phyloP scores from a whole-genome alignment of 768 basidiomycete genomes.

The Termitomyces sp. region DNA sequence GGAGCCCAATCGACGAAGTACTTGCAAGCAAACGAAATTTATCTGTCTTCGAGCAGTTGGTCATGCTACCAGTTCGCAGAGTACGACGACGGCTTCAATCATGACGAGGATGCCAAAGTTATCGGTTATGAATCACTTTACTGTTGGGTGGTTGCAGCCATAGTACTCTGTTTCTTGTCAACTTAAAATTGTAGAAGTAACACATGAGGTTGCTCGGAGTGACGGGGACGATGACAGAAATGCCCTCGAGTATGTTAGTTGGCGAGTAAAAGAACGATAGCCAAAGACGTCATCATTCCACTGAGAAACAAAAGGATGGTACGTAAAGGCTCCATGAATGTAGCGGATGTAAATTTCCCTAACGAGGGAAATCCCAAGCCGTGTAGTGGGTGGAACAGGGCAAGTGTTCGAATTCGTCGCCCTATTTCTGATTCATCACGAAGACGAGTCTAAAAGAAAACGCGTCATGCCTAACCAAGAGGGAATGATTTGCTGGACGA shows the following conservation, averaged over 20 bases:
- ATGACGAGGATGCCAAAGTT: too few relatives aligned
- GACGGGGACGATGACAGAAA: not conserved
- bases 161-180: too few relatives aligned
- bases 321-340: not conserved
- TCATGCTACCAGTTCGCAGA: too few relatives aligned
- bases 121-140: too few relatives aligned
- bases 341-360: not conserved
- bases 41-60: too few relatives aligned
- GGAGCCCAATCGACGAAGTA: too few relatives aligned
- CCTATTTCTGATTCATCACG: not conserved
- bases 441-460: not conserved
- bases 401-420: not conserved
- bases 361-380: not conserved
- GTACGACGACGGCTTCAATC: too few relatives aligned
- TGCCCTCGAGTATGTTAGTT: not conserved
- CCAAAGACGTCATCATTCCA: not conserved
- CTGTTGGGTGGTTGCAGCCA: too few relatives aligned
- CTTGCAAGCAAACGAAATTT: too few relatives aligned
- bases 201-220: not conserved
- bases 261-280: not conserved
- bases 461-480: not conserved
- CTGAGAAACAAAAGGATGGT: not conserved
- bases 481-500: too few relatives aligned
- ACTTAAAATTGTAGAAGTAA: too few relatives aligned
- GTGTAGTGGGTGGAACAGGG: too few relatives aligned